These are phyloP conservation scores for Datisca glomerata DNA, from an alignment of 306 rosid species.

Conservation along the genomic window DNA sequence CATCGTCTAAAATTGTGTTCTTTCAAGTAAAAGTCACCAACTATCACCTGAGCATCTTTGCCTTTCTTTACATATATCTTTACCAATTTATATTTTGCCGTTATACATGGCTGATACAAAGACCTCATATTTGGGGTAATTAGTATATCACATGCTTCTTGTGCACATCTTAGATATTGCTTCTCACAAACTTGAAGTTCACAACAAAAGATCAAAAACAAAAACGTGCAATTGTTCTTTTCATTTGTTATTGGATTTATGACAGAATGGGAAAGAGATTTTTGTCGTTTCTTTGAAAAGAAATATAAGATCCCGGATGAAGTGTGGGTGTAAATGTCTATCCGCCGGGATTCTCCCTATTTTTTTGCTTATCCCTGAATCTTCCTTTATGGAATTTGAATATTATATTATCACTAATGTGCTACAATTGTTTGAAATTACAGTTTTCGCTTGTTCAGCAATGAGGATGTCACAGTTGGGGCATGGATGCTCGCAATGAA, in stretches of 20 bases:
- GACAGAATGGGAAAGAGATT: too few species aligned
- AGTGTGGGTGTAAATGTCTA: too few species aligned
- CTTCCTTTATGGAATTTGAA: neutral
- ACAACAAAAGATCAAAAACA: too few species aligned
- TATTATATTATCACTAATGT: slow-evolving; percentile 8
- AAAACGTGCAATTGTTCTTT: too few species aligned
- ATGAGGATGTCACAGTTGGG: slow-evolving; percentile 96
- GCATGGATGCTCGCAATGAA: slow-evolving; percentile 99
- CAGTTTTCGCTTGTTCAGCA: slow-evolving; percentile 99
- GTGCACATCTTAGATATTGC: neutral
- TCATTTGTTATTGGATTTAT: too few species aligned
- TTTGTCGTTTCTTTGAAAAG: too few species aligned
- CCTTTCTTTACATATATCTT: neutral
- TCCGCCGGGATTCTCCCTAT: too few species aligned
- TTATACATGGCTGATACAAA: too few species aligned
- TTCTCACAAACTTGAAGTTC: slow-evolving; percentile 1
- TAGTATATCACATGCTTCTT: neutral
- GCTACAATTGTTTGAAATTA: slow-evolving; percentile 4
- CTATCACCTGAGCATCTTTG: neutral
- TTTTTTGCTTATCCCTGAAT: neutral
- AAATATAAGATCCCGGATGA: too few species aligned
- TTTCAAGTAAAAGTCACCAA: neutral
- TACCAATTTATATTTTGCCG: neutral
- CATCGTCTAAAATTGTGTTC: neutral
- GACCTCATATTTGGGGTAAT: neutral